Conservation (phyloP, 352 stramenopile genomes). For the Phytophthora sp. region DNA sequence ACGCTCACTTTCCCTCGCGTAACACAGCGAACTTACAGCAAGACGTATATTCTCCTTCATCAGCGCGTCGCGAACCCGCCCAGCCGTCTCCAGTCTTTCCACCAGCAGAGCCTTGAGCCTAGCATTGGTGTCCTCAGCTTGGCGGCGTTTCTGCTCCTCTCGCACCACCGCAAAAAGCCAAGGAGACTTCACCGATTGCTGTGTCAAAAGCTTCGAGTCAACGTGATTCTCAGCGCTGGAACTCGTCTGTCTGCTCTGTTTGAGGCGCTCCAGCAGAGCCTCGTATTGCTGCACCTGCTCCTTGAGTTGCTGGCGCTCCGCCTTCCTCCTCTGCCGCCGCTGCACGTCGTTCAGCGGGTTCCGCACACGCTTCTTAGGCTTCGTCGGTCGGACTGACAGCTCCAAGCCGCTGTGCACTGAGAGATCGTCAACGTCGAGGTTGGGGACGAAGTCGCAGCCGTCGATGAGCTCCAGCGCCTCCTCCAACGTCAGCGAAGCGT, state of each 20-base stretch:
- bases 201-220: not conserved
- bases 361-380: conserved; percentile 14
- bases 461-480: conserved; percentile 18
- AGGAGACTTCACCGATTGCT: too few species aligned
- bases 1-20: too few species aligned
- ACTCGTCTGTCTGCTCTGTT: not conserved
- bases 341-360: conserved; percentile 10
- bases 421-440: not conserved
- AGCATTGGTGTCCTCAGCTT: conserved; percentile 9
- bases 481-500: conserved; percentile 11
- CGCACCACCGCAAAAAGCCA: conserved; percentile 1
- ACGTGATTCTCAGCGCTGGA: not conserved
- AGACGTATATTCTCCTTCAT: not conserved
- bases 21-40: conserved; percentile 4
- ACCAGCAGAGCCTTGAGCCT: conserved; percentile 7
- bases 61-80: not conserved
- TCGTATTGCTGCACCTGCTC: conserved; percentile 26
- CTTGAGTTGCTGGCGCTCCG: conserved; percentile 27
- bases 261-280: conserved; percentile 15
- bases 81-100: not conserved
- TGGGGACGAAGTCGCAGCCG: not conserved
- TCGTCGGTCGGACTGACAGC: not conserved
- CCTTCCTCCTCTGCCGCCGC: conserved; percentile 8
- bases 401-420: not conserved
- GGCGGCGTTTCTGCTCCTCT: not conserved